Percentiles rank a stretch among this genome's conserved stretches.
Conservation (phyloP, 2,329 filamentous ascomycete species). For the Trichoderma polysporum region DNA sequence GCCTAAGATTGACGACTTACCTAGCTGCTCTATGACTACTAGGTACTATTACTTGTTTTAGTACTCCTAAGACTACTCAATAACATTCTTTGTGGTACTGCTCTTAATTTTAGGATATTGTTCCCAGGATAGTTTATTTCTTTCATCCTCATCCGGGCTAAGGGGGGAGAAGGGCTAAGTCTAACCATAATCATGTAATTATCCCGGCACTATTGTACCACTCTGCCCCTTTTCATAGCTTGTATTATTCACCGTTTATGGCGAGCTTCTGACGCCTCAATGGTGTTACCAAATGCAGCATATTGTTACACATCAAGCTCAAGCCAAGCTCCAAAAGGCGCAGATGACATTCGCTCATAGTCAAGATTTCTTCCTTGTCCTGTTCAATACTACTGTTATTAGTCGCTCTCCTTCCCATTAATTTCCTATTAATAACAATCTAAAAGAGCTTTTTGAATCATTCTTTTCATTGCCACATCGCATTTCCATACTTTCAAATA, state of each 20-base stretch:
- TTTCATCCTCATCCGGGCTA: neutral
- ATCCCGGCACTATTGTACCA: neutral
- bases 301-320: neutral
- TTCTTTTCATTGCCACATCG: neutral
- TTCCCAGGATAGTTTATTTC: neutral
- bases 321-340: neutral
- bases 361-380: neutral
- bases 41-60: neutral
- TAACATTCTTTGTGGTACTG: neutral
- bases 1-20: neutral
- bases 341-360: neutral
- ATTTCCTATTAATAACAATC: rapidly evolving
- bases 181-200: neutral
- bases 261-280: rapidly evolving
- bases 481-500: too few species aligned
- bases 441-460: neutral
- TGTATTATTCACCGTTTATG: neutral
- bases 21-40: neutral
- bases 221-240: neutral
- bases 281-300: neutral
- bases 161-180: neutral
- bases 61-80: neutral
- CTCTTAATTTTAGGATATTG: neutral
- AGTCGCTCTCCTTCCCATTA: neutral
- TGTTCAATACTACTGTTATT: neutral